A percentile compares a stretch with the other conserved stretches of the same genome.
phyloP scores from a whole-genome alignment of 768 basidiomycete species.

The Trametes cingulata region DNA sequence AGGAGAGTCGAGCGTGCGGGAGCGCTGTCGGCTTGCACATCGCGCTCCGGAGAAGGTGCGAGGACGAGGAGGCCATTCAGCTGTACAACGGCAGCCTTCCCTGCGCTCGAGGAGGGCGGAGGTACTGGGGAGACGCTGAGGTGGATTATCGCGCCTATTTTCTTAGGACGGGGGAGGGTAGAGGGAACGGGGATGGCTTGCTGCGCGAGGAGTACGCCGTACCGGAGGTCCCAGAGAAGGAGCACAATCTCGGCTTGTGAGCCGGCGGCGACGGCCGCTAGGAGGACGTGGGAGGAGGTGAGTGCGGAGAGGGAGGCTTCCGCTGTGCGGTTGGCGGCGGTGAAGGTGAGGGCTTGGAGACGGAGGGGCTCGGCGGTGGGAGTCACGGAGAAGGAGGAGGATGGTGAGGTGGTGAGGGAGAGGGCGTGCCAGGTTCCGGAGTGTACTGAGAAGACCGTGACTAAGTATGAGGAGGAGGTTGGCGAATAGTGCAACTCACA shows the following conservation, averaged over 20 bases:
- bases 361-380: conserved; percentile 23
- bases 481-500: conserved; percentile 24
- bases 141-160: conserved; percentile 19
- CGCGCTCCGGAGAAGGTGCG: conserved; percentile 9
- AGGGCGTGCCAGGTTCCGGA: conserved; percentile 25
- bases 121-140: conserved; percentile 12
- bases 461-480: background rate
- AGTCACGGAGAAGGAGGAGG: conserved; percentile 11
- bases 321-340: conserved; percentile 11
- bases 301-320: conserved; percentile 31
- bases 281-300: conserved; percentile 33
- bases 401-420: conserved; percentile 8
- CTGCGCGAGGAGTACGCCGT: conserved; percentile 34
- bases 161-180: conserved; percentile 24
- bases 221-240: conserved; percentile 38
- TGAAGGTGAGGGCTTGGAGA: conserved; percentile 25
- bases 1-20: conserved; percentile 50
- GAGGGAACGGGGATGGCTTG: conserved; percentile 30
- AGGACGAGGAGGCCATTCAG: conserved; percentile 24
- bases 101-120: background rate
- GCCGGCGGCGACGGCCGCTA: conserved; percentile 26
- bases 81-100: conserved; percentile 1
- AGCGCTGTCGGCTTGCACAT: conserved; percentile 12
- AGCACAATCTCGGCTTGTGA: conserved; percentile 28
- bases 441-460: conserved; percentile 10